Evolutionary conservation across 441 rosid species (phyloP), one percentile per base, ranked within the genome.

Genomic region (Geranium incanum): DNA sequence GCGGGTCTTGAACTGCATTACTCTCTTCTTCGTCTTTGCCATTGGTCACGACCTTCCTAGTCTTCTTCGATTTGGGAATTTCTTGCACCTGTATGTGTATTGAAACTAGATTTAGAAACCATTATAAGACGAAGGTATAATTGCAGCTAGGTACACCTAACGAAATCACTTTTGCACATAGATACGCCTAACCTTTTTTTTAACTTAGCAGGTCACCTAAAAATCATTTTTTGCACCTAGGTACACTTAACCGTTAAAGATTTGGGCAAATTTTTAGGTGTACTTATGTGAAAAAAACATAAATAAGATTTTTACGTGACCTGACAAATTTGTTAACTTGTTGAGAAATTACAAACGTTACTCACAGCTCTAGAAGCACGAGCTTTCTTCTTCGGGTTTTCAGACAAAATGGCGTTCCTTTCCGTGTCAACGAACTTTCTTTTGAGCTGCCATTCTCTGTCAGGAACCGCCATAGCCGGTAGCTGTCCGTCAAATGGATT

Each of bases 381-480:
- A 13, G 78, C 68, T 81, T 91, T 81, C 79, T 90, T 93, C 86
- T 86, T 86, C 0, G 87, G 74, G 66, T 66, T 66, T 72, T 81
- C 84, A 23, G 79, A 63, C 72, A 79, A 52, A 68, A 59, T 71
- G 66, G 63, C 63, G 33, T 2, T 28, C 33, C 33, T 2, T 28
- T 28, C 33, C 74, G 66, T 71, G 52, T 80, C 83, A 11, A 74
- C 79, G 68, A 50, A 12, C 59, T 50, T 50, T 13, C 59, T 50
- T 13, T 50, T 50, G 16, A 50, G 16, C 18, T 50, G 50, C 50
- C 50, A 43, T 43, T 43, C 50, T 43, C 12, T 43, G 12, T 7
- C 50, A 43, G 50, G 50, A 43, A 43, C 50, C 8, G 50, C 50
- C 8, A 4, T 4, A 43, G 50, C 50, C 12, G 8, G 11, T 6